A percentile compares a stretch with the other conserved stretches of the same genome.
phyloP scores from a whole-genome alignment of 345 rosid genomes.

The Hypericum perforatum region DNA sequence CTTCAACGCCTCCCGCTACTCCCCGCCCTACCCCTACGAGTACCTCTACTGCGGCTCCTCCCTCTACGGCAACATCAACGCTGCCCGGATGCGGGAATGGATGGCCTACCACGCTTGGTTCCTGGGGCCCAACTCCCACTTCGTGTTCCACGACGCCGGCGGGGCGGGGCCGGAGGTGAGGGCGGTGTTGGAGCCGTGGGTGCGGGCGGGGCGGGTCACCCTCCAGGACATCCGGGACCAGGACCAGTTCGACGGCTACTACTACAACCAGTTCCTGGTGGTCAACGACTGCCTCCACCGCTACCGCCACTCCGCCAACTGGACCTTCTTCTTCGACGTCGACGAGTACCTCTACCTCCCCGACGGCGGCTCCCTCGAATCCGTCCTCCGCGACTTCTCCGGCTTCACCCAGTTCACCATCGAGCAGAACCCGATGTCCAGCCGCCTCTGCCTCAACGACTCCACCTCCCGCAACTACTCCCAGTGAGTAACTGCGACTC shows the following conservation, averaged over 20 bases:
- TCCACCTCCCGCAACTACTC: conserved; percentile 39
- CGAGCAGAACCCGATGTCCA: conserved; percentile 87
- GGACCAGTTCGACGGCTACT: conserved; percentile 62
- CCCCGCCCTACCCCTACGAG: conserved; percentile 52
- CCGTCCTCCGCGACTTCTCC: conserved; percentile 49
- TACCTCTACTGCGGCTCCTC: conserved; percentile 84
- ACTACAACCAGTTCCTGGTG: conserved; percentile 75
- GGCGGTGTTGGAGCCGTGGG: conserved; percentile 67
- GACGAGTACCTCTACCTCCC: conserved; percentile 83
- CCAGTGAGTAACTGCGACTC: conserved; percentile 33
- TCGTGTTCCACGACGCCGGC: conserved; percentile 84
- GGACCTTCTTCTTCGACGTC: conserved; percentile 85
- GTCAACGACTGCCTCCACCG: conserved; percentile 82
- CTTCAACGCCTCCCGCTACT: conserved; percentile 39
- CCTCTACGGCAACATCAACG: conserved; percentile 59
- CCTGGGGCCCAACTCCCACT: conserved; percentile 74
- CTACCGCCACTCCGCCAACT: conserved; percentile 52
- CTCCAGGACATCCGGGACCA: conserved; percentile 64
- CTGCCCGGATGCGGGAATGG: conserved; percentile 70
- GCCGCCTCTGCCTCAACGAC: conserved; percentile 61
- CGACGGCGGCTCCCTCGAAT: conserved; percentile 31
- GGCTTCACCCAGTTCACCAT: conserved; percentile 71
- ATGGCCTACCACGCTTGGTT: conserved; percentile 92
- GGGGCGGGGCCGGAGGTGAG: conserved; percentile 53
- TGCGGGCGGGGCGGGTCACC: conserved; percentile 60